Evolutionary conservation across 352 stramenopile species (phyloP).

Genomic region (Phytopythium chamaehyphon): DNA sequence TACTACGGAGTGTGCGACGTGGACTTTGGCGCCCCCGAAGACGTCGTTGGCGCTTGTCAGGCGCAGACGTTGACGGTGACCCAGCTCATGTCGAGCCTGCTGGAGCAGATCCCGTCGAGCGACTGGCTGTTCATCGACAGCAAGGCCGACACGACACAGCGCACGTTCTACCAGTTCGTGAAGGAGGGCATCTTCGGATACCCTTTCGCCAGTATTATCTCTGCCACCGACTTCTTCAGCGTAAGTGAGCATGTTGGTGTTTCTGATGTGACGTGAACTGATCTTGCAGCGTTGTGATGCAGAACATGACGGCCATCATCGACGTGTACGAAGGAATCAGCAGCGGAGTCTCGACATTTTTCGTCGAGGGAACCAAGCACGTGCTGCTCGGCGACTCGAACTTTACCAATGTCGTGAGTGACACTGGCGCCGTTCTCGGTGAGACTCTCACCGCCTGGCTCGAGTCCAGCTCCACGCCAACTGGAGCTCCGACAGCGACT

Average conservation of each 20-base stretch:
- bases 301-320: slow-evolving; percentile 30
- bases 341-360: slow-evolving; percentile 36
- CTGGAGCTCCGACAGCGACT: slow-evolving; percentile 2
- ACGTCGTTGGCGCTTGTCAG: slow-evolving; percentile 23
- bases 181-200: slow-evolving; percentile 31
- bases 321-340: slow-evolving; percentile 36
- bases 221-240: slow-evolving; percentile 28
- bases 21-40: slow-evolving; percentile 18
- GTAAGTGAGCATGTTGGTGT: neutral
- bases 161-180: slow-evolving; percentile 44
- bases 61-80: slow-evolving; percentile 17
- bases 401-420: slow-evolving; percentile 22
- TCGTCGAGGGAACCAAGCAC: slow-evolving; percentile 43
- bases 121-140: slow-evolving; percentile 52
- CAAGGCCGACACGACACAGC: slow-evolving; percentile 39
- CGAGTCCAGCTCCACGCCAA: slow-evolving; percentile 9
- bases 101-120: slow-evolving; percentile 19
- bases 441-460: slow-evolving; percentile 16
- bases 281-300: neutral
- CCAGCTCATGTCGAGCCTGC: slow-evolving; percentile 25
- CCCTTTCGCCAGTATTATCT: slow-evolving; percentile 34
- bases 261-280: neutral
- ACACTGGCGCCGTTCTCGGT: slow-evolving; percentile 20
- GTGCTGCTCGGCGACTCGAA: slow-evolving; percentile 30
- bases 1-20: slow-evolving; percentile 38